Evolutionary conservation across 1,284 basidiomycete species (phyloP).

Genomic region (Lentinus polychrous): DNA sequence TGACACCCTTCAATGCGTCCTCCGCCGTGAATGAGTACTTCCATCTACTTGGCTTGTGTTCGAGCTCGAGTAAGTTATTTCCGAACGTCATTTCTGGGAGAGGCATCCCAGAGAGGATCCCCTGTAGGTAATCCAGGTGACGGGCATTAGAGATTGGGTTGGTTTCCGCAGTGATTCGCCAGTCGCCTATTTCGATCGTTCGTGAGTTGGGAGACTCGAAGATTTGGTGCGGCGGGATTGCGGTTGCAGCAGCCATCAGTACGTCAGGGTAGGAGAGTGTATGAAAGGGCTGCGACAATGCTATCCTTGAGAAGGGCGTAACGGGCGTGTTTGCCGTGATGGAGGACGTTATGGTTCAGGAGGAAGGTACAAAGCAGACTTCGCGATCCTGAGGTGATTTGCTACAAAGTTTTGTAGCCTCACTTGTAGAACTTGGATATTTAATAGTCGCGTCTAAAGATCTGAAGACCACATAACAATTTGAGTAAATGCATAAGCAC

Average conservation of each 20-base stretch:
- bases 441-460: not conserved
- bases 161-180: constrained; percentile 59
- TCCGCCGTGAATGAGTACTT: constrained; percentile 63
- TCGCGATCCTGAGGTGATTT: too few species aligned
- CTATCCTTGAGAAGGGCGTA: constrained; percentile 4
- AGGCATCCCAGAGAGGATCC: constrained; percentile 58
- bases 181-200: constrained; percentile 56
- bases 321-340: not conserved
- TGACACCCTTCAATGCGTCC: constrained; percentile 69
- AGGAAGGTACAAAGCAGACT: not conserved
- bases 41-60: constrained; percentile 57
- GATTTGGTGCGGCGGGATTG: constrained; percentile 56
- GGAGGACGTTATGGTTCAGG: not conserved
- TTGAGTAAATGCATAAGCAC: too few species aligned
- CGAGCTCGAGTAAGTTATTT: constrained; percentile 69
- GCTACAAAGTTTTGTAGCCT: not conserved
- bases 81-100: constrained; percentile 98
- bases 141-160: constrained; percentile 73
- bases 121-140: constrained; percentile 65
- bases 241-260: constrained; percentile 34
- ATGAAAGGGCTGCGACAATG: constrained; percentile 1
- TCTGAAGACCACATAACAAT: too few species aligned
- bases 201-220: constrained; percentile 60
- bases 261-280: constrained; percentile 16
- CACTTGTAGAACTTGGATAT: not conserved